Conservation (phyloP, 2,329 filamentous ascomycete species). For the Sclerotiophoma versabilis region DNA sequence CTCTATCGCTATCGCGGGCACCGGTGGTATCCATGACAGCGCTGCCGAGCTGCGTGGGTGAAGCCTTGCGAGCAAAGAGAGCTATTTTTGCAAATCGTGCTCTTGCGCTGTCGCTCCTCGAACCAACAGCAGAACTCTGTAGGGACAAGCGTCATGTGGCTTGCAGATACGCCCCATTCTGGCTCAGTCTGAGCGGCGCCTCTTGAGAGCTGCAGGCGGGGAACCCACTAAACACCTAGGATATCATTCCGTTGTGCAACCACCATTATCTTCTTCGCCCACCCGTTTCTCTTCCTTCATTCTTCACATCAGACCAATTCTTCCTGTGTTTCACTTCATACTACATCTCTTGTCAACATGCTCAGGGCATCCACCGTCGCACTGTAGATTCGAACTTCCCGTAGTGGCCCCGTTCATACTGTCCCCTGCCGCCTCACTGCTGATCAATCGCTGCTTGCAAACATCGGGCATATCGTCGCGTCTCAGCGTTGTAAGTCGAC, state of each 20-base stretch:
- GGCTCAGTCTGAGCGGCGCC: slow-evolving; percentile 40
- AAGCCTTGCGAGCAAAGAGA: slow-evolving; percentile 10
- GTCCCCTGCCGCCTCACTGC: slow-evolving; percentile 2
- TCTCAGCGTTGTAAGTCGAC: slow-evolving; percentile 4
- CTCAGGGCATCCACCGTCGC: slow-evolving; percentile 26
- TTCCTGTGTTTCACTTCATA: slow-evolving; percentile 10
- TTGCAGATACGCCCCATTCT: slow-evolving; percentile 37
- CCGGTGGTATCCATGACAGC: neutral
- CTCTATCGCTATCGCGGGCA: slow-evolving; percentile 21
- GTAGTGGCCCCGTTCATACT: slow-evolving; percentile 23
- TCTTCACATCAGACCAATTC: slow-evolving; percentile 23
- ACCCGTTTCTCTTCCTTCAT: slow-evolving; percentile 27
- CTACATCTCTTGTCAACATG: slow-evolving; percentile 27
- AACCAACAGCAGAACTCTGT: slow-evolving; percentile 30
- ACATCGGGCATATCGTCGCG: neutral
- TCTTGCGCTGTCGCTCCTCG: slow-evolving; percentile 19
- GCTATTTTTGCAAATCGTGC: slow-evolving; percentile 15
- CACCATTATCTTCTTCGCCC: slow-evolving; percentile 31
- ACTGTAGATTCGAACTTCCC: slow-evolving; percentile 34
- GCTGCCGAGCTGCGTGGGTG: slow-evolving; percentile 11
- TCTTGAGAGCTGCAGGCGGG: slow-evolving; percentile 37
- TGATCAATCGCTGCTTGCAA: slow-evolving; percentile 24
- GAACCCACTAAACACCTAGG: slow-evolving; percentile 32
- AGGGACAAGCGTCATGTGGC: slow-evolving; percentile 37
- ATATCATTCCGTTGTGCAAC: slow-evolving; percentile 44